Evolutionary conservation across 1,139 yeast genomes (phyloP).

Genomic region (Starmera stellimalicola): DNA sequence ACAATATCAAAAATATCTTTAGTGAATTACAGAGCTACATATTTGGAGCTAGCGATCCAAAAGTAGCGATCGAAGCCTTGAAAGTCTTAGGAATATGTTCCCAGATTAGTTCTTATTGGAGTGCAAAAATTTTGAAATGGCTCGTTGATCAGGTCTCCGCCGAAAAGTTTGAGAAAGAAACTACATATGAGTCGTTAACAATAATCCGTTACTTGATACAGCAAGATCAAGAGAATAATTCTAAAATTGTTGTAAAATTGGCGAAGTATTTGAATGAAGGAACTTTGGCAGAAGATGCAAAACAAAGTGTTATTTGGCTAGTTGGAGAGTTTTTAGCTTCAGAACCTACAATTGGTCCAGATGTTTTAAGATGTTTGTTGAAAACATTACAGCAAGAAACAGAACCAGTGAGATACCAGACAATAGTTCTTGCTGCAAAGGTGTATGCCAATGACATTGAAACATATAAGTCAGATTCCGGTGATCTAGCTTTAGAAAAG

Average conservation of each 20-base stretch:
- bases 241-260: constrained; percentile 31
- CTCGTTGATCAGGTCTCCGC: constrained; percentile 30
- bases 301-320: constrained; percentile 83
- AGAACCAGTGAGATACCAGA: constrained; percentile 55
- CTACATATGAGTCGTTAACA: constrained; percentile 52
- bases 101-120: constrained; percentile 26
- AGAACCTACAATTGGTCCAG: constrained; percentile 60
- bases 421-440: constrained; percentile 67
- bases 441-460: constrained; percentile 47
- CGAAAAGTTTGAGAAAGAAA: constrained; percentile 18
- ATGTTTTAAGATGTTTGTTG: constrained; percentile 56
- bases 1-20: constrained; percentile 43
- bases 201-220: constrained; percentile 70
- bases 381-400: constrained; percentile 49
- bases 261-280: constrained; percentile 24
- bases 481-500: constrained; percentile 18
- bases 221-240: constrained; percentile 34
- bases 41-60: constrained; percentile 26
- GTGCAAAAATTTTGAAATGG: constrained; percentile 32
- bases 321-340: constrained; percentile 65
- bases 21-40: constrained; percentile 64
- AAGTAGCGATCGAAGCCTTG: constrained; percentile 44
- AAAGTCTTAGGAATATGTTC: constrained; percentile 50
- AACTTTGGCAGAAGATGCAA: constrained; percentile 41
- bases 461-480: constrained; percentile 21